These are phyloP conservation scores for Lasiodiplodia hormozganensis DNA, from an alignment of 2,329 filamentous ascomycete species.

Conservation along the genomic window DNA sequence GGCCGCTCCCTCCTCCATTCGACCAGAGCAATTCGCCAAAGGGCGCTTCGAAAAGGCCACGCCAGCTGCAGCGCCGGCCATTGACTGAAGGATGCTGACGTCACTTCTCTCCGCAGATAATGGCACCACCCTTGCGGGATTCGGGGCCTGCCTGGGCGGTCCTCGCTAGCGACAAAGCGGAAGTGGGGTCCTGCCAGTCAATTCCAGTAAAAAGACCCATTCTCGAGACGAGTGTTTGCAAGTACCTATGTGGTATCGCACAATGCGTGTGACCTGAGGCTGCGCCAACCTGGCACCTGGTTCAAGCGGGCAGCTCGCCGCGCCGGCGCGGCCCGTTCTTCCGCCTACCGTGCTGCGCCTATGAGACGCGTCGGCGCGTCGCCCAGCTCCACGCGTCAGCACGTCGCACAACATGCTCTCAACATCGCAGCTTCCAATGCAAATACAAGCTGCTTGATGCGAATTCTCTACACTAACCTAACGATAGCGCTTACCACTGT, in stretches of 20 bases:
- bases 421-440: not conserved
- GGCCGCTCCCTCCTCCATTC: not conserved
- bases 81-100: not conserved
- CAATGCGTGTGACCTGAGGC: slow-evolving; percentile 5
- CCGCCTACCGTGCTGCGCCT: not conserved
- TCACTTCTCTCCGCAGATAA: slow-evolving; percentile 4
- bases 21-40: not conserved
- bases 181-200: not conserved
- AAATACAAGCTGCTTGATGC: not conserved
- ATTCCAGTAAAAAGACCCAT: not conserved
- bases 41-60: not conserved
- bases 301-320: not conserved
- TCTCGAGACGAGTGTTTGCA: not conserved
- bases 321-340: slow-evolving; percentile 8
- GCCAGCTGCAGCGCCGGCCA: not conserved
- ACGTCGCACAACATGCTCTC: not conserved
- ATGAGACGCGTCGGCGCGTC: not conserved
- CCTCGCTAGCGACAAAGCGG: not conserved
- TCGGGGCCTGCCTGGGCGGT: not conserved
- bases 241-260: no score
- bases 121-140: not conserved
- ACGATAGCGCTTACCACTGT: not conserved
- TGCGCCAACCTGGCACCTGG: slow-evolving; percentile 1
- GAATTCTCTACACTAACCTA: not conserved
- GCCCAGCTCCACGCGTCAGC: not conserved